A percentile compares a stretch with the other conserved stretches of the same genome.
Evolutionary conservation across 805 yeast species (phyloP).

Genomic region (Yarrowia sp.): DNA sequence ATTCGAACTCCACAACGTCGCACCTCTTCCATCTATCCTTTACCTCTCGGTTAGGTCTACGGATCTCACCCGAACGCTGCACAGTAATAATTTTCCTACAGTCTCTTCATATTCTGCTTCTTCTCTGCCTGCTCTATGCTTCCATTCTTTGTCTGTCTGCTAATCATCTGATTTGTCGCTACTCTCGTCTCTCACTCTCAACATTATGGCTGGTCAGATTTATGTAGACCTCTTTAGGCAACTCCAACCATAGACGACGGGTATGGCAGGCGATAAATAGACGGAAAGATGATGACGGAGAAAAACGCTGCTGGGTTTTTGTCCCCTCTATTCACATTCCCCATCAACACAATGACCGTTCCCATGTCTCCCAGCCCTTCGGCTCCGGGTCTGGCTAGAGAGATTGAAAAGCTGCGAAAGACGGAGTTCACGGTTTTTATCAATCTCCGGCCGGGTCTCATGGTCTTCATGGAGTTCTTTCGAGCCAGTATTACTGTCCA

Average conservation of each 20-base stretch:
- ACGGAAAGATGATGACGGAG: background rate
- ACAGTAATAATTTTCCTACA: background rate
- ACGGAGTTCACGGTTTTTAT: slow-evolving; percentile 10
- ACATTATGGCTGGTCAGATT: background rate
- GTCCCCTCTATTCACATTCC: background rate
- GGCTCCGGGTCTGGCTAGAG: slow-evolving; percentile 6
- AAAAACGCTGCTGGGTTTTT: background rate
- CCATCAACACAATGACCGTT: background rate
- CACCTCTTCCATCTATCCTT: too few species aligned
- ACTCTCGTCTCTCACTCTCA: background rate
- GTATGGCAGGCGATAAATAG: background rate
- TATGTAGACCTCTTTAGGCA: slow-evolving; percentile 16
- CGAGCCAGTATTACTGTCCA: slow-evolving; percentile 20
- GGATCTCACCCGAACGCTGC: too few species aligned
- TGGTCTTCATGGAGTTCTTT: slow-evolving; percentile 26
- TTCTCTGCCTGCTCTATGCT: too few species aligned
- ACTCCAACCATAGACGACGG: background rate
- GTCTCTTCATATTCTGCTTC: background rate
- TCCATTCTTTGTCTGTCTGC: too few species aligned
- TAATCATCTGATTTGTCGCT: too few species aligned
- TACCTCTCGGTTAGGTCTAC: too few species aligned
- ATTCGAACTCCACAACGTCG: too few species aligned
- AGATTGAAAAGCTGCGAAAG: slow-evolving; percentile 16
- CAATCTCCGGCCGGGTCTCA: slow-evolving; percentile 1
- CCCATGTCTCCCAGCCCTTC: background rate